These are phyloP conservation scores for Didymella pomorum DNA, from an alignment of 2,329 filamentous ascomycete genomes.

Conservation along the genomic window DNA sequence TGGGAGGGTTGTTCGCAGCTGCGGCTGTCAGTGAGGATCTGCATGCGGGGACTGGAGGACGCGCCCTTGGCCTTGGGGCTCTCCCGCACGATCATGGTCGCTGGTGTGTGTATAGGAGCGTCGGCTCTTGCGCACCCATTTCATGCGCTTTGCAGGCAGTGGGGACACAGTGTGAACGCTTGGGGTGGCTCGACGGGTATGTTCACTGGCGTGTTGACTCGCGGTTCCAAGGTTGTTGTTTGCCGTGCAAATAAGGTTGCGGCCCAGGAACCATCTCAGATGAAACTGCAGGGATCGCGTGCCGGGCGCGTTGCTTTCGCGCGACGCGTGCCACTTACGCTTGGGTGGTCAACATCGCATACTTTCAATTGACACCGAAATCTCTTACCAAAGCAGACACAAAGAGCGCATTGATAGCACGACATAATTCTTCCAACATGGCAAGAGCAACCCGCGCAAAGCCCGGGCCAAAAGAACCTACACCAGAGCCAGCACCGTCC, in stretches of 20 bases:
- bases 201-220: constrained; percentile 21
- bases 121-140: constrained; percentile 39
- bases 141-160: constrained; percentile 29
- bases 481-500: constrained; percentile 34
- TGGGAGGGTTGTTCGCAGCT: constrained; percentile 52
- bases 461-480: constrained; percentile 29
- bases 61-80: constrained; percentile 56
- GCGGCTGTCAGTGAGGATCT: constrained; percentile 26
- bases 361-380: not conserved
- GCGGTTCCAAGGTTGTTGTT: constrained; percentile 24
- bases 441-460: constrained; percentile 49
- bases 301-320: constrained; percentile 24
- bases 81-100: constrained; percentile 57
- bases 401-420: not conserved
- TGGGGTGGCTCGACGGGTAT: constrained; percentile 12
- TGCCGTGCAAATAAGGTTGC: constrained; percentile 37
- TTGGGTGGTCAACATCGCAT: not conserved
- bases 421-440: constrained; percentile 26
- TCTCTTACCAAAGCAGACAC: not conserved
- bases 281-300: constrained; percentile 46
- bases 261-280: constrained; percentile 29
- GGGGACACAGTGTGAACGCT: constrained; percentile 13
- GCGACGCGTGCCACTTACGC: constrained; percentile 20
- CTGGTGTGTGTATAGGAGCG: constrained; percentile 27
- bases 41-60: constrained; percentile 11